Base-by-base conservation (phyloP, 106 monocot genomes). In the Acorus gramineus region DNA sequence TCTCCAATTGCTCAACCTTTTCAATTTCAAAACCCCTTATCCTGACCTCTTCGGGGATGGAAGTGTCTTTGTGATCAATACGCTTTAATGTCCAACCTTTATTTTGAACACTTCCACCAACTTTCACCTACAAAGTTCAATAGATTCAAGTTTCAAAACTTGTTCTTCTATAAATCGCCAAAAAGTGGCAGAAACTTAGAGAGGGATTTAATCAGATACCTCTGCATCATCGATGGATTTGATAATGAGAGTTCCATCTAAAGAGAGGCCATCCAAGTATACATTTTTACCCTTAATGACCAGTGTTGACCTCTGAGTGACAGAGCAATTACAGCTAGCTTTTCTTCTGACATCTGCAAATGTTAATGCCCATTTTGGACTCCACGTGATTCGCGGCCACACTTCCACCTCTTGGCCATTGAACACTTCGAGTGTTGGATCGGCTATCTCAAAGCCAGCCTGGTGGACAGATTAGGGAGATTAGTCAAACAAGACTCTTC, bases 381-480 rank as follows among this genome's bases (percentile, higher is more conserved):
- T 80, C 95, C 95, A 90, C 44, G 70, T 71, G 60, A 96, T 73
- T 42, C 90, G 81, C 46, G 95, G 84, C 95, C 95, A 96, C 54
- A 96, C 87, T 77, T 96, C 95, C 14, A 96, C 85, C 65, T 90
- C 95, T 85, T 96, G 95, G 4, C 80, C 80, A 69, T 90, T 90
- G 76, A 96, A 96, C 44, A 67, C 71, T 48, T 77, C 80, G 42
- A 59, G 9, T n/a, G 74, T 58, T 56, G 94, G 94, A 51, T 87
- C 86, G 9, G 75, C 74, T 66, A 95, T 74, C 45, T 75, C 49
- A 4, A 78, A 73, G 50, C 90, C 95, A 79, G 90, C 90, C 95
- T 96, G 76, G 11, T 11, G 74, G 73, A 14, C 5, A 59, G 28
- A 28, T 28, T 28, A 28, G 28, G 28, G 28, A 28, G 28, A 28